Conservation (phyloP, 2,329 filamentous ascomycete species). For the Coccinonectria pachysandricola region DNA sequence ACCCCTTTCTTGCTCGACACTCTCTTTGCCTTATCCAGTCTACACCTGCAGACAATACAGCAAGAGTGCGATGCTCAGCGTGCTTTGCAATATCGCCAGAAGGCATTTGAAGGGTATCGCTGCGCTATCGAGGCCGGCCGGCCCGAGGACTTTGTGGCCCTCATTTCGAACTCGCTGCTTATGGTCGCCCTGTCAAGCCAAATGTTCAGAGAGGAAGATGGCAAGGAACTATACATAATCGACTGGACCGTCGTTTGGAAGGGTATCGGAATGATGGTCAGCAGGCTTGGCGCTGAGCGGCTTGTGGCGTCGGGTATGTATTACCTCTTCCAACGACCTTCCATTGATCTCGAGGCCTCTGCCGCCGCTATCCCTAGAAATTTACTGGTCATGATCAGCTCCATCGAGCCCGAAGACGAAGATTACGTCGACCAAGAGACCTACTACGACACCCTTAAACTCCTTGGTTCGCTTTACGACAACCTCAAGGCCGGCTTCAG, state of each 20-base stretch:
- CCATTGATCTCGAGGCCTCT: constrained; percentile 34
- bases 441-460: constrained; percentile 38
- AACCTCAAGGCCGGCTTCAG: constrained; percentile 36
- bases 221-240: constrained; percentile 37
- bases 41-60: constrained; percentile 35
- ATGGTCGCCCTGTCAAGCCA: constrained; percentile 41
- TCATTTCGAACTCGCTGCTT: constrained; percentile 41
- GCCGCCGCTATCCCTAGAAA: constrained; percentile 33
- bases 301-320: constrained; percentile 33
- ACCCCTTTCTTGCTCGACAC: constrained; percentile 46
- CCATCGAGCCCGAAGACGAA: constrained; percentile 30
- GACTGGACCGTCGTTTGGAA: constrained; percentile 48
- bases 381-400: constrained; percentile 39
- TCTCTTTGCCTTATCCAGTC: constrained; percentile 39
- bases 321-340: constrained; percentile 38
- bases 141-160: constrained; percentile 36
- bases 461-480: constrained; percentile 41
- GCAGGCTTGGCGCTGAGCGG: constrained; percentile 18
- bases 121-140: constrained; percentile 37
- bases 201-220: constrained; percentile 37
- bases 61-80: constrained; percentile 29
- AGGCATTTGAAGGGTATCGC: constrained; percentile 40
- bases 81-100: constrained; percentile 35
- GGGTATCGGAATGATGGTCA: constrained; percentile 39
- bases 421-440: constrained; percentile 29